phyloP scores from a whole-genome alignment of 441 rosid genomes.

The Aleurites moluccanus region DNA sequence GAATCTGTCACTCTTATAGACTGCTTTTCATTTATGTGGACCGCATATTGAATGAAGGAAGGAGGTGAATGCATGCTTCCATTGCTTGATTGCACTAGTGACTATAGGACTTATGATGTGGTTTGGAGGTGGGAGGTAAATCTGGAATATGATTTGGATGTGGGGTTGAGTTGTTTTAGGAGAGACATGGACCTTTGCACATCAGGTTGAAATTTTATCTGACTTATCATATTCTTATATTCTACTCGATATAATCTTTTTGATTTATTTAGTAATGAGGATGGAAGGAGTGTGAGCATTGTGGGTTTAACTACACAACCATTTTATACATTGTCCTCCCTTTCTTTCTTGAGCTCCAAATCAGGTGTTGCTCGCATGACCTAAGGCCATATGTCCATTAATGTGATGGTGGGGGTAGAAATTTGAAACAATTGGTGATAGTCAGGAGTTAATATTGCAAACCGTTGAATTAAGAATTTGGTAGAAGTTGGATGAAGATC shows the following conservation, averaged over 20 bases:
- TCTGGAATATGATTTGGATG: not conserved
- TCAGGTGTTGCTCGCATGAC: not conserved
- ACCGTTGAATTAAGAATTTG: not conserved
- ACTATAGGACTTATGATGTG: not conserved
- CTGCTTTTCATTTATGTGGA: not conserved
- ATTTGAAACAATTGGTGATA: not conserved
- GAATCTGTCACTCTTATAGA: not conserved
- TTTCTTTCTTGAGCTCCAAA: not conserved
- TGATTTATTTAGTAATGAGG: not conserved
- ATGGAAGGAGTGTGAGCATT: not conserved
- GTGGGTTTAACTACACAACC: not conserved
- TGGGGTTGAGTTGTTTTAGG: not conserved
- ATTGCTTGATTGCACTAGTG: not conserved
- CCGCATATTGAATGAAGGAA: not conserved
- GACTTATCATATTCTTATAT: not conserved
- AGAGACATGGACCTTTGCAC: not conserved
- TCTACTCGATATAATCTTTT: not conserved
- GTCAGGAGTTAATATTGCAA: not conserved
- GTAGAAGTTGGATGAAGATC: not conserved
- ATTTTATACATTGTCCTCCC: not conserved
- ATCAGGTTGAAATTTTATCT: not conserved
- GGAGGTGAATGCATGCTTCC: not conserved
- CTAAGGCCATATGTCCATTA: not conserved
- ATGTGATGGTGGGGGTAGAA: not conserved
- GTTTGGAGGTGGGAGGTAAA: not conserved